A percentile compares a stretch with the other conserved stretches of the same genome.
These are phyloP conservation scores for Moricandia moricandioides DNA, from an alignment of 345 rosid genomes.

Conservation along the genomic window DNA sequence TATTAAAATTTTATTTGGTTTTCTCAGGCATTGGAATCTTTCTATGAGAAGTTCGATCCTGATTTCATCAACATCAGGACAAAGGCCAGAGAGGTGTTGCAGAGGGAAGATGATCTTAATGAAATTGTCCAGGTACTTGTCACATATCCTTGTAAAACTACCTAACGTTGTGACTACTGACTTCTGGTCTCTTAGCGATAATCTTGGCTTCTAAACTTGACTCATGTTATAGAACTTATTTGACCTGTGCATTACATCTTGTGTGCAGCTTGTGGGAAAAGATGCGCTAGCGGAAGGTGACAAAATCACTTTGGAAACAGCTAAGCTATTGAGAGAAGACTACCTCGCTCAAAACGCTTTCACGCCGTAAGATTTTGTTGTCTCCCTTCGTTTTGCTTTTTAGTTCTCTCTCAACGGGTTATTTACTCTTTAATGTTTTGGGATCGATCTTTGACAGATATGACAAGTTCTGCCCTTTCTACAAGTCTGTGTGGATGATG, in stretches of 20 bases:
- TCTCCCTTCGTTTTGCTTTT: background rate
- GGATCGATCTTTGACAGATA: slow-evolving; percentile 49
- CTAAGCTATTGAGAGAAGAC: slow-evolving; percentile 98
- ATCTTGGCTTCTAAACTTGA: background rate
- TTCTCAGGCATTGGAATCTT: slow-evolving; percentile 86
- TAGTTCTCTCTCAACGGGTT: background rate
- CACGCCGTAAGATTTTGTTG: slow-evolving; percentile 67
- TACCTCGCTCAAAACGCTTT: slow-evolving; percentile 99
- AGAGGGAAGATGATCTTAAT: slow-evolving; percentile 98
- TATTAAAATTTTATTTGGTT: background rate
- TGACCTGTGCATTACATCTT: slow-evolving; percentile 12
- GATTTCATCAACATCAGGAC: slow-evolving; percentile 99
- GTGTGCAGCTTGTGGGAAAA: slow-evolving; percentile 88
- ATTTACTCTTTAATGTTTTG: background rate
- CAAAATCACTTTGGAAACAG: slow-evolving; percentile 93
- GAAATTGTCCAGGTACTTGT: slow-evolving; percentile 94
- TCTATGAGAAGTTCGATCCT: slow-evolving; percentile 95
- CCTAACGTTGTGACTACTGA: background rate
- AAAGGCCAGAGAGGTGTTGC: slow-evolving; percentile 98
- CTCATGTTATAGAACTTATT: background rate
- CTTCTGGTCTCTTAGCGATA: background rate
- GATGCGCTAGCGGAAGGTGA: slow-evolving; percentile 97
- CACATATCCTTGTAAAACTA: background rate
- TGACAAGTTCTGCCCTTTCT: slow-evolving; percentile 96
- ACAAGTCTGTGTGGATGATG: slow-evolving; percentile 99